Conservation (phyloP, 2,329 filamentous ascomycete genomes). For the Lasiodiplodia hormozganensis region DNA sequence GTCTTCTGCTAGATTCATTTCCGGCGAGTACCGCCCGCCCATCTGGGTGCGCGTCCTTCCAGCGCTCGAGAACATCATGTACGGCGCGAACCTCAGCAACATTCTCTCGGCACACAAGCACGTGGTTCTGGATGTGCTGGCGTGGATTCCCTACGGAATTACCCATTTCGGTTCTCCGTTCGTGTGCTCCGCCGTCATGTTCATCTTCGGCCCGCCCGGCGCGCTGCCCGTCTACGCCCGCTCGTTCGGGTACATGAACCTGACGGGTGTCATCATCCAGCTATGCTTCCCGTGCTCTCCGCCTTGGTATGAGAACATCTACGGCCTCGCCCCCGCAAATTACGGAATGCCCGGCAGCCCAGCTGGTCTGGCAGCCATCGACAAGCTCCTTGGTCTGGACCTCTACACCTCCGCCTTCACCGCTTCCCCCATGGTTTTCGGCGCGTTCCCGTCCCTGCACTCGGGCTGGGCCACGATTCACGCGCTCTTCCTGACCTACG, state of each 20-base stretch:
- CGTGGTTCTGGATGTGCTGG: conserved; percentile 81
- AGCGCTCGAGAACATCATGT: conserved; percentile 93
- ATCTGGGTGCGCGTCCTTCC: conserved; percentile 97
- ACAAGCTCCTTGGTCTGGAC: conserved; percentile 88
- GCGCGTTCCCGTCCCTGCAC: conserved; percentile 92
- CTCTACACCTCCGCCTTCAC: conserved; percentile 93
- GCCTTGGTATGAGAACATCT: conserved; percentile 95
- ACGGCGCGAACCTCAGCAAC: conserved; percentile 94
- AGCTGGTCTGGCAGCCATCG: conserved; percentile 86
- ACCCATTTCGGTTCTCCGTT: conserved; percentile 88
- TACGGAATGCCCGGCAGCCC: conserved; percentile 91
- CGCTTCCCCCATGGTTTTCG: conserved; percentile 89
- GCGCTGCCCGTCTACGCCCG: conserved; percentile 84
- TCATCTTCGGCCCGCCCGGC: conserved; percentile 86
- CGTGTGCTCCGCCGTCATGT: conserved; percentile 79
- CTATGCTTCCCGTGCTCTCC: conserved; percentile 91
- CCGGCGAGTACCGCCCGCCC: conserved; percentile 83
- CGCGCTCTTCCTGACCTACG: conserved; percentile 90
- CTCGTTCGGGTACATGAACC: conserved; percentile 91
- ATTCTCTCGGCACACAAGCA: conserved; percentile 91
- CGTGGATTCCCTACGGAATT: conserved; percentile 92
- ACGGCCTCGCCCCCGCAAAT: conserved; percentile 88
- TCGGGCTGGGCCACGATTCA: conserved; percentile 88
- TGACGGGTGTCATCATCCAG: conserved; percentile 86
- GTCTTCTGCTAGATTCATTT: conserved; percentile 74